Base-by-base conservation (phyloP, 2,329 filamentous ascomycete genomes). In the Phaeosphaeriaceae sp. region DNA sequence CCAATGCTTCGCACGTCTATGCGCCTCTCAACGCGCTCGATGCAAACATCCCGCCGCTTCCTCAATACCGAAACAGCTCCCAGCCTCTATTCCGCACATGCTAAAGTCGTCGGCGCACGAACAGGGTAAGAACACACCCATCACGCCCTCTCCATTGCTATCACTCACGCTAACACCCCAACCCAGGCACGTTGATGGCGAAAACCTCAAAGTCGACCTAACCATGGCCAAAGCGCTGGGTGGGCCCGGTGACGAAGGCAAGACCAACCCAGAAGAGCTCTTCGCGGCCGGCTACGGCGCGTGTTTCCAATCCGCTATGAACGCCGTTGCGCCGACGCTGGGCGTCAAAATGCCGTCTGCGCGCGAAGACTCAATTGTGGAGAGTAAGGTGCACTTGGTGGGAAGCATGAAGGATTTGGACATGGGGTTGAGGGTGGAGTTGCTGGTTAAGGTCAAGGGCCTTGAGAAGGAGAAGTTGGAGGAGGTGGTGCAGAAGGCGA, bases 231-330 rank as follows among this genome's bases (percentile, higher is more conserved):
- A 80, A 62, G 75, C 73, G 1, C 74, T 82, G 13, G 79, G 79
- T 42, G 80, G 80, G 71, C 42, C 83, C 79, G 71, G 76, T 66
- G 66, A 68, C 21, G 46, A 51, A 1, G 62, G 78, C 56, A 82
- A 81, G 81, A 81, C 81, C 7, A 78, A 70, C 22, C 67, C 67
- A 0, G 81, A 83, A 67, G 81, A 83, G 60, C 76, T 83, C 1
- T 82, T 82, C 58, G 80, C 81, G 1, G 80, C 80, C 0, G 80
- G 80, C 21, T 82, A 82, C 58, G 81, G 80, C 24, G 79, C 81
- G 9, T 83, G 80, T 61, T 82, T 81, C 65, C 81, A 82, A 62
- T 76, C 74, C 27, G 80, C 80, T 7, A 82, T 83, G 81, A 80
- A 79, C 59, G 78, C 79, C 2, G 70, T 75, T 2, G 81, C 81